Base-by-base conservation (phyloP, 768 basidiomycete species). In the Bullera alba region DNA sequence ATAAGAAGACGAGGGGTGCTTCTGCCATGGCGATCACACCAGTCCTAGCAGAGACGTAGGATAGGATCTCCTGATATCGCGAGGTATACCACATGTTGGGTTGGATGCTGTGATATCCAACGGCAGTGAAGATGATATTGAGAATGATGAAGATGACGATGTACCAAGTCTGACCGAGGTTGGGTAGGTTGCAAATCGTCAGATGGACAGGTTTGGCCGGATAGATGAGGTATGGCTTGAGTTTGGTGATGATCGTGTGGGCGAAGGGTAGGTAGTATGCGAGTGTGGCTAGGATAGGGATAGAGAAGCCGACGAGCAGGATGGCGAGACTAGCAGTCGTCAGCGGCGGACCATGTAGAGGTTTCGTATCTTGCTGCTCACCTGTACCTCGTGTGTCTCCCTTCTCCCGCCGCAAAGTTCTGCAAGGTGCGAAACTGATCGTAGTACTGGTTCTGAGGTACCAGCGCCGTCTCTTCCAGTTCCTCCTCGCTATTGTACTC, bases 1-100 rank as follows among this genome's bases (percentile, higher is more conserved):
- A 35, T 14, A 51, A 32, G 57, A 57, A 63, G 4, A 63, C 49
- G 3, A 63, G 48, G 5, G 61, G 61, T 2, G 59, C n/a, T 27
- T 63, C 56, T 36, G 54, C 58, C 42, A 63, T 56, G 17, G 41
- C 32, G 48, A 63, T 56, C 30, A 63, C 59, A 28, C 51, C 61
- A 4, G 60, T 61, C 10, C 60, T 22, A 39, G 57, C 60, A n/a
- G 56, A 48, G 12, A 61, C 21, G 25, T 57, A 57, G 35, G 56
- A 37, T 14, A 26, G 36, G 42, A 53, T 34, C 25, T 56, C 52
- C 2, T n/a, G 19, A 16, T 32, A 21, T 17, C 37, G 32, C 15
- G 50, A n/a, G 42, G 38, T 7, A 32, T 50, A 50, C 48, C 38
- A 63, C 7, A 59, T 35, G 42, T 63, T 63, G 4, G 48, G 46